Evolutionary conservation across 23 red algal species (phyloP).

Genomic region (Gracilaria domingensis): DNA sequence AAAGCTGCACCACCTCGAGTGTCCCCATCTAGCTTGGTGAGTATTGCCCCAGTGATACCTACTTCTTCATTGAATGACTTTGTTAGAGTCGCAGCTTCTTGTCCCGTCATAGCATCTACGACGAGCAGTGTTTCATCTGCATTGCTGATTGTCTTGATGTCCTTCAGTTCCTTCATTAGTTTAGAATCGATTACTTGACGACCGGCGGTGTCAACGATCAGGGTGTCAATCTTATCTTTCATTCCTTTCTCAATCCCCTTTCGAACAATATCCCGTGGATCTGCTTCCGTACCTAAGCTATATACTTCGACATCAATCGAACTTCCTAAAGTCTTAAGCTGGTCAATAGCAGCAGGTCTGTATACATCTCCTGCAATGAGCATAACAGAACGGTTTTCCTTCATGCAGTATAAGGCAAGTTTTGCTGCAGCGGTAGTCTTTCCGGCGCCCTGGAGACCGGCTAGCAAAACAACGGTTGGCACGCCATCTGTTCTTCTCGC

Average conservation of each 20-base stretch:
- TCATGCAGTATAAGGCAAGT: constrained; percentile 87
- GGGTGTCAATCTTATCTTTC: constrained; percentile 63
- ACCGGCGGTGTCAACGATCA: constrained; percentile 97
- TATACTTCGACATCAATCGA: constrained; percentile 78
- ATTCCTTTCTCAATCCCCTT: constrained; percentile 71
- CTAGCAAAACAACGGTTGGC: constrained; percentile 88
- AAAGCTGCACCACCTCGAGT: constrained; percentile 97
- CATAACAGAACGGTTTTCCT: constrained; percentile 77
- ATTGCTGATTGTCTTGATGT: constrained; percentile 66
- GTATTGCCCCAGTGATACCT: constrained; percentile 89
- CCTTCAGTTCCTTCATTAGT: constrained; percentile 89
- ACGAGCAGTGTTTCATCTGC: constrained; percentile 95
- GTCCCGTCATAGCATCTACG: constrained; percentile 98
- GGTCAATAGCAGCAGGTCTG: constrained; percentile 94
- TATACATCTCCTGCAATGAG: constrained; percentile 94
- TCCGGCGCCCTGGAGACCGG: constrained; percentile 95
- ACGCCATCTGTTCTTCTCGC: constrained; percentile 49
- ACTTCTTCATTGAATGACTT: constrained; percentile 85
- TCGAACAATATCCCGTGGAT: constrained; percentile 70
- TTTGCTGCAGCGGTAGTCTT: constrained; percentile 98
- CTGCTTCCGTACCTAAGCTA: constrained; percentile 34
- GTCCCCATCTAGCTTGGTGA: constrained; percentile 98
- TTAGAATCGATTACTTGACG: constrained; percentile 93
- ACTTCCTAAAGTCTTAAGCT: constrained; percentile 86
- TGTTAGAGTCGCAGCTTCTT: constrained; percentile 98